Evolutionary conservation across 495 filamentous ascomycete species (phyloP).

Genomic region (Apiosordaria backusii): DNA sequence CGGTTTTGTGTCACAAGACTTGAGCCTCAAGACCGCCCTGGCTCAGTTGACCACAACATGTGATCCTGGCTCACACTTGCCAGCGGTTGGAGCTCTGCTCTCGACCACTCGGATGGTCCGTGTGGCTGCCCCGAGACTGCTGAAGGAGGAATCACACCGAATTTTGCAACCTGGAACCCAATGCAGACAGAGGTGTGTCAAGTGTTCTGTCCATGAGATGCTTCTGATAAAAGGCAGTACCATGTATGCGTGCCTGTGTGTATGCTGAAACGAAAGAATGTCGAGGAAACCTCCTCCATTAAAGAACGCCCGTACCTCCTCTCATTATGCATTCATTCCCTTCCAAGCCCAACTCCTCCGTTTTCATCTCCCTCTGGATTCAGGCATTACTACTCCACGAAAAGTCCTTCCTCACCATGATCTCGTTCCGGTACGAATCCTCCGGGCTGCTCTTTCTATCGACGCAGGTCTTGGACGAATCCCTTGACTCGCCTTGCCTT

Average conservation of each 20-base stretch:
- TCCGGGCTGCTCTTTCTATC: not conserved
- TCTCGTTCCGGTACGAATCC: conserved; percentile 6
- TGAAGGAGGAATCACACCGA: not conserved
- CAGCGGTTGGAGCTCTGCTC: not conserved
- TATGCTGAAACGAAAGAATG: not conserved
- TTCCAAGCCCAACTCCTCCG: not conserved
- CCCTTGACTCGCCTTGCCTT: not conserved
- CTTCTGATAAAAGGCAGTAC: not conserved
- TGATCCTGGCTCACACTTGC: not conserved
- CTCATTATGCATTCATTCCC: not conserved
- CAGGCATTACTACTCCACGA: conserved; percentile 19
- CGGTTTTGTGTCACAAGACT: not conserved
- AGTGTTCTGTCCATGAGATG: not conserved
- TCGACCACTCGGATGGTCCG: not conserved
- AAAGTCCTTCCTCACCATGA: conserved; percentile 21
- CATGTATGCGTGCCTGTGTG: not conserved
- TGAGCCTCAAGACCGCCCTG: not conserved
- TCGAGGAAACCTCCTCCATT: not conserved
- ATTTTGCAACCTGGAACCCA: not conserved
- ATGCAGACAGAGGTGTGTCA: not conserved
- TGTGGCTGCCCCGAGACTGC: not conserved
- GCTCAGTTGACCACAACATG: not conserved
- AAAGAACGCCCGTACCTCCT: not conserved
- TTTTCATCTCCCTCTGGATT: not conserved
- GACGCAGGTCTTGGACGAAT: not conserved